Evolutionary conservation across 1,139 yeast species (phyloP).

Genomic region (Suhomyces kunorum): DNA sequence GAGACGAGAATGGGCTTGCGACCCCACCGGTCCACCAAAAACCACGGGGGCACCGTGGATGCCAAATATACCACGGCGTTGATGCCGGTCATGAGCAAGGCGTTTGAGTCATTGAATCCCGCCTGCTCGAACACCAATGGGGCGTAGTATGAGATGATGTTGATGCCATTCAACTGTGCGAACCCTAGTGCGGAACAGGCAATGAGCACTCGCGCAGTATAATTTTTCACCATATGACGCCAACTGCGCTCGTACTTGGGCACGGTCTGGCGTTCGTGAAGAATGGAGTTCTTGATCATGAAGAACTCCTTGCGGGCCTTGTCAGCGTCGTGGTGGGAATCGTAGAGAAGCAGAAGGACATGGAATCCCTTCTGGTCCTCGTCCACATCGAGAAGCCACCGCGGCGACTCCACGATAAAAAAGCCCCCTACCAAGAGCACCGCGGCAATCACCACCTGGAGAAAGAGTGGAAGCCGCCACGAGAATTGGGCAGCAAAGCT

Average conservation of each 20-base stretch:
- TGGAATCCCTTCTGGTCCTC: slow-evolving; percentile 58
- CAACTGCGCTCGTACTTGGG: slow-evolving; percentile 49
- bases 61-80: slow-evolving; percentile 50
- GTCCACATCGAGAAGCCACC: slow-evolving; percentile 55
- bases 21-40: slow-evolving; percentile 56
- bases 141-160: slow-evolving; percentile 56
- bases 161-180: slow-evolving; percentile 60
- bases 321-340: slow-evolving; percentile 49
- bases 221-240: slow-evolving; percentile 43
- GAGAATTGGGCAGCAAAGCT: slow-evolving; percentile 47
- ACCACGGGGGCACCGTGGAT: slow-evolving; percentile 57
- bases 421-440: slow-evolving; percentile 52
- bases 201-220: slow-evolving; percentile 42
- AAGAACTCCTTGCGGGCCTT: slow-evolving; percentile 67
- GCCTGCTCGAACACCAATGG: slow-evolving; percentile 57
- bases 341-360: slow-evolving; percentile 79
- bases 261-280: slow-evolving; percentile 45
- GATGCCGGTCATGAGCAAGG: slow-evolving; percentile 55
- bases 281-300: slow-evolving; percentile 77
- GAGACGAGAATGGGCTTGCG: slow-evolving; percentile 52
- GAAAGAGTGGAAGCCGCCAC: slow-evolving; percentile 54
- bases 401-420: slow-evolving; percentile 56
- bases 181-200: slow-evolving; percentile 55
- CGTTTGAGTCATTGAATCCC: slow-evolving; percentile 51
- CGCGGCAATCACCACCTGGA: slow-evolving; percentile 50